A percentile compares a stretch with the other conserved stretches of the same genome.
These are phyloP conservation scores for Hevea brasiliensis DNA, from an alignment of 345 rosid species.

Conservation along the genomic window DNA sequence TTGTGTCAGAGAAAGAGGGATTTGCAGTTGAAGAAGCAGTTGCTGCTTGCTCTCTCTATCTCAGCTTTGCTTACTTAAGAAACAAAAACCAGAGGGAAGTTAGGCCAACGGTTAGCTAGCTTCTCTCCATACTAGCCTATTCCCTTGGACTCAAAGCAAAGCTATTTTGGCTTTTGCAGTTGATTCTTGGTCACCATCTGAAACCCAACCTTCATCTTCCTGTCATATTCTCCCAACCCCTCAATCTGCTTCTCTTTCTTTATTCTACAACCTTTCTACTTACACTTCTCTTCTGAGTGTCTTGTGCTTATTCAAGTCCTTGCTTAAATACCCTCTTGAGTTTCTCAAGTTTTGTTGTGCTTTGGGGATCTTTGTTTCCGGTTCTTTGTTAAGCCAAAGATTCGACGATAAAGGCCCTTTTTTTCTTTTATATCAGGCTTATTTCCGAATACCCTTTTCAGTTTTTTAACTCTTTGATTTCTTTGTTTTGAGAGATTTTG, in stretches of 20 bases:
- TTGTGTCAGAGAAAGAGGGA: not conserved
- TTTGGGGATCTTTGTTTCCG: not conserved
- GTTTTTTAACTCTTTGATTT: not conserved
- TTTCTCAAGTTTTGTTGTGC: slow-evolving; percentile 11
- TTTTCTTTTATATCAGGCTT: not conserved
- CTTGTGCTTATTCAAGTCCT: slow-evolving; percentile 10
- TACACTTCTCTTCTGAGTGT: not conserved
- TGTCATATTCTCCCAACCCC: slow-evolving; percentile 44
- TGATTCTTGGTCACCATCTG: slow-evolving; percentile 93
- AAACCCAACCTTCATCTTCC: slow-evolving; percentile 77
- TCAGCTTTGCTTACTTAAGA: slow-evolving; percentile 44
- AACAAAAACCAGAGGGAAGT: slow-evolving; percentile 55
- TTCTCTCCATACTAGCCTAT: slow-evolving; percentile 34
- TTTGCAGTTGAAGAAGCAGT: slow-evolving; percentile 37
- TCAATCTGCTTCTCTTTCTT: slow-evolving; percentile 12
- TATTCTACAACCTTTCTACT: slow-evolving; percentile 9
- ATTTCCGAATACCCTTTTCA: not conserved
- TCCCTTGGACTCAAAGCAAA: slow-evolving; percentile 68
- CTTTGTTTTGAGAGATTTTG: not conserved
- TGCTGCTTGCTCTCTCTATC: slow-evolving; percentile 12
- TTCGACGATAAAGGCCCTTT: not conserved
- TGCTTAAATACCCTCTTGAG: slow-evolving; percentile 26
- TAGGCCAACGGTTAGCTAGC: slow-evolving; percentile 64
- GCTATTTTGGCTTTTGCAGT: slow-evolving; percentile 26
- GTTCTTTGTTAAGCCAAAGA: not conserved